Conservation (phyloP, 805 yeast species). For the Priceomyces castillae region DNA sequence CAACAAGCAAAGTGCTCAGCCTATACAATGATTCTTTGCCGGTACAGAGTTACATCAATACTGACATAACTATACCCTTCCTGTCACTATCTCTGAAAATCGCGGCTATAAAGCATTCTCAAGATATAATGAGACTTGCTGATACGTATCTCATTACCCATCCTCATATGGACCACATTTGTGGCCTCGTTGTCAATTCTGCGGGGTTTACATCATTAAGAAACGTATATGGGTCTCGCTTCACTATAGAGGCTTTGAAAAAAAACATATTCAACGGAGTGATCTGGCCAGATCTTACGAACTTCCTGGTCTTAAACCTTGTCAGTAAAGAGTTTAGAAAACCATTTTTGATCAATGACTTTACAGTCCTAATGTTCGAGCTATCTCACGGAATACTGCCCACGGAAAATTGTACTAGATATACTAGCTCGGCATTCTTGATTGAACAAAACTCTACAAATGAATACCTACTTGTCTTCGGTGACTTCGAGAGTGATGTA, state of each 20-base stretch:
- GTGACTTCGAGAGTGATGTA: conserved; percentile 77
- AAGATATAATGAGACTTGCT: conserved; percentile 33
- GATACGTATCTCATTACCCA: conserved; percentile 63
- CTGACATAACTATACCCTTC: conserved; percentile 26
- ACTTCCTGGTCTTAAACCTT: conserved; percentile 24
- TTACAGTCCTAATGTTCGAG: conserved; percentile 9
- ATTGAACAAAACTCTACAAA: conserved; percentile 35
- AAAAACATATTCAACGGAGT: conserved; percentile 65
- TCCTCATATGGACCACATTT: conserved; percentile 80
- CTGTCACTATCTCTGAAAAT: conserved; percentile 8
- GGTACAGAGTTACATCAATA: conserved; percentile 21
- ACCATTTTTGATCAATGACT: conserved; percentile 17
- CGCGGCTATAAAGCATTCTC: conserved; percentile 29
- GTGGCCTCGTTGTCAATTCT: conserved; percentile 67
- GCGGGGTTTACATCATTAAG: conserved; percentile 50
- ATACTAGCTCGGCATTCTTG: conserved; percentile 52
- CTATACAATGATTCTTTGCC: conserved; percentile 31
- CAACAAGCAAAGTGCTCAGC: conserved; percentile 15
- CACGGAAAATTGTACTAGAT: neutral
- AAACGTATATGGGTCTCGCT: conserved; percentile 49
- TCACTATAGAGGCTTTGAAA: conserved; percentile 52
- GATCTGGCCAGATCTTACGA: conserved; percentile 75
- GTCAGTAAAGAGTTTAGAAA: conserved; percentile 12
- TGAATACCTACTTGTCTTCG: conserved; percentile 59
- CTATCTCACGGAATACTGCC: conserved; percentile 8